phyloP scores from a whole-genome alignment of 108 stramenopile genomes.

The Heterococcus sp. region DNA sequence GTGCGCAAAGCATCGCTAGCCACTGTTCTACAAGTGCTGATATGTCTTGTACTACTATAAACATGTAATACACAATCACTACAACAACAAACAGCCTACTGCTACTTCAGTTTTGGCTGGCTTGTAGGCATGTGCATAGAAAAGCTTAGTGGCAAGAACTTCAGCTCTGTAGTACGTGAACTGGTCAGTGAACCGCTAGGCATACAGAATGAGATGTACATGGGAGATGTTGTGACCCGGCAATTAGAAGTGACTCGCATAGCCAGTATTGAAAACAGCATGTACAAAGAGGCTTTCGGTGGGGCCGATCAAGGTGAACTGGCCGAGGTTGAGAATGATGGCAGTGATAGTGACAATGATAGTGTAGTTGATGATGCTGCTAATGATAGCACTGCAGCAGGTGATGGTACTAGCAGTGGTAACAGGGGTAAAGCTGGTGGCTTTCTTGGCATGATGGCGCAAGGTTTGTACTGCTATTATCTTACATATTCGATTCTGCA shows the following conservation, averaged over 20 bases:
- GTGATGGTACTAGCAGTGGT: not conserved
- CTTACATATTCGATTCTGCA: too few relatives aligned
- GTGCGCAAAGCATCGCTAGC: too few relatives aligned
- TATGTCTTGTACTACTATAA: too few relatives aligned
- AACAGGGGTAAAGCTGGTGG: too few relatives aligned
- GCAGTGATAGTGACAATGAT: not conserved
- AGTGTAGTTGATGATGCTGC: not conserved
- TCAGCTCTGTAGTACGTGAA: conserved; percentile 20
- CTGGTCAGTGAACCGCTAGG: conserved; percentile 33
- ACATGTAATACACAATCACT: too few relatives aligned
- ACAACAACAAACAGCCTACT: conserved; percentile 32
- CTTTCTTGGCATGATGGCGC: not conserved
- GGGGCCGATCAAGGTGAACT: not conserved
- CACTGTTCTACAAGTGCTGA: too few relatives aligned
- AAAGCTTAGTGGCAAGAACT: not conserved
- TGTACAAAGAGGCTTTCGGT: conserved; percentile 4
- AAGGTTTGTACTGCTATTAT: too few relatives aligned
- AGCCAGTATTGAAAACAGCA: conserved; percentile 20
- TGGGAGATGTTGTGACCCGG: conserved; percentile 13
- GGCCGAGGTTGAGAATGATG: not conserved
- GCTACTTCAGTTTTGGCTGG: conserved; percentile 48
- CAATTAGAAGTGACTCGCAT: conserved; percentile 12
- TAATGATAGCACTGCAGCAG: not conserved
- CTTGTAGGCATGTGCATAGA: conserved; percentile 13
- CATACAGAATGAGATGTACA: conserved; percentile 17